Evolutionary conservation across 768 basidiomycete species (phyloP), one percentile per base, ranked within the genome.

Genomic region (Pisolithus orientalis): DNA sequence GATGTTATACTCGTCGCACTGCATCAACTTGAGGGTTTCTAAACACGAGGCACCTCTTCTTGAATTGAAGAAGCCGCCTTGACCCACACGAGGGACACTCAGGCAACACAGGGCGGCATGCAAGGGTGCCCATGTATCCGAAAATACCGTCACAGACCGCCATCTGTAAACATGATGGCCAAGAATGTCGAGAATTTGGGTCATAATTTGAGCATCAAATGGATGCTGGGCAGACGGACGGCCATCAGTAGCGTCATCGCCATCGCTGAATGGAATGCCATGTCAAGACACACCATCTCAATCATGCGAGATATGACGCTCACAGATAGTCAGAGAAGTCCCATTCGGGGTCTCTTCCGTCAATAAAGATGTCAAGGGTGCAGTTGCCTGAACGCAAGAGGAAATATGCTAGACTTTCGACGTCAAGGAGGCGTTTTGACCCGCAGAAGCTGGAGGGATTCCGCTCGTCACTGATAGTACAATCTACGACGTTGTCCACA

Each of bases 41-140:
- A 82, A 73, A 21, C 59, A 59, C 6, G 63, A 56, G 9, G 53
- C 59, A 47, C 44, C 47, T 16, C 17, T 13, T 44, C 42, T 48
- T 61, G 54, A 17, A 47, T 31, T 7, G 74, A 73, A 34, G 59
- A 39, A 42, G 54, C 50, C 8, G 75, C 75, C 39, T 74, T 72
- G 28, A 55, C 44, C 14, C 63, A 58, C 31, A 62, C 56, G 49
- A 13, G 57, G 49, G 7, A 68, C 65, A 55, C 79, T 77, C 34
- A 84, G 72, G 9, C 67, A 62, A 25, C 62, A 57, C 16, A 85
- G 69, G 10, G 78, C 80, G 45, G 70, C 62, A 56, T 76, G 72
- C 79, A 85, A 79, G 13, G 80, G 80, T n/a, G 73, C 70, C 75
- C 75, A 82, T 7, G 75, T 72, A 59, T 83, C 79, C 28, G 79